Conservation (phyloP, 1,139 yeast genomes). For the Scheffersomyces titani region DNA sequence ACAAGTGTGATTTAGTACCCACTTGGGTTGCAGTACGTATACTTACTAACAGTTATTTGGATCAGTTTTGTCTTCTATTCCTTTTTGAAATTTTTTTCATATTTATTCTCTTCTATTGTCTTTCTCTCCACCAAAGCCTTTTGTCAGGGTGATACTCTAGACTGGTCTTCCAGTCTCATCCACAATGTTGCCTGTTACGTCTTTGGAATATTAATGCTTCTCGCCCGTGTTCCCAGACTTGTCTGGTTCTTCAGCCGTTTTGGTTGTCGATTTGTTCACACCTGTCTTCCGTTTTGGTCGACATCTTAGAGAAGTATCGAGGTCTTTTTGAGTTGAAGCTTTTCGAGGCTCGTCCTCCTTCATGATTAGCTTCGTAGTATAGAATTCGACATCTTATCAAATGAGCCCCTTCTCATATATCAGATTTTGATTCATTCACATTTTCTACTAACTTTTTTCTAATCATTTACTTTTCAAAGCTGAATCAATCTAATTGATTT, state of each 20-base stretch:
- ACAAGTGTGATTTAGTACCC: slow-evolving; percentile 97
- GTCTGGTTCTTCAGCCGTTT: slow-evolving; percentile 34
- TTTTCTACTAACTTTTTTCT: slow-evolving; percentile 12
- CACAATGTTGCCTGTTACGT: slow-evolving; percentile 84
- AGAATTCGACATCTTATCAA: slow-evolving; percentile 56
- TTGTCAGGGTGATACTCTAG: slow-evolving; percentile 69
- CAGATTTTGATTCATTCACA: slow-evolving; percentile 6
- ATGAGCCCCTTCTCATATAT: slow-evolving; percentile 2
- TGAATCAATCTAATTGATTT: background rate
- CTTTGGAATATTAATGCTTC: slow-evolving; percentile 82
- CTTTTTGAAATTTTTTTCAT: slow-evolving; percentile 7
- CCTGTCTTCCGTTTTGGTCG: slow-evolving; percentile 47
- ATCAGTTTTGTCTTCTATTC: slow-evolving; percentile 7
- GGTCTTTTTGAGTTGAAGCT: slow-evolving; percentile 70
- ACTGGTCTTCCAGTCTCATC: slow-evolving; percentile 18
- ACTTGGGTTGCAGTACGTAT: slow-evolving; percentile 99
- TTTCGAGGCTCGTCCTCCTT: slow-evolving; percentile 21
- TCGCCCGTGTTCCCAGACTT: slow-evolving; percentile 49
- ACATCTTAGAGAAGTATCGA: slow-evolving; percentile 36
- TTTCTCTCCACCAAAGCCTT: slow-evolving; percentile 48
- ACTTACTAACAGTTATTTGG: slow-evolving; percentile 5
- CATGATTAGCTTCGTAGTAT: slow-evolving; percentile 65
- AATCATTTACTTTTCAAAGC: slow-evolving; percentile 2
- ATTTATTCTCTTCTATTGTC: slow-evolving; percentile 11
- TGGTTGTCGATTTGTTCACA: slow-evolving; percentile 50